Base-by-base conservation (phyloP, 805 yeast species). In the Torulaspora microellipsoides region DNA sequence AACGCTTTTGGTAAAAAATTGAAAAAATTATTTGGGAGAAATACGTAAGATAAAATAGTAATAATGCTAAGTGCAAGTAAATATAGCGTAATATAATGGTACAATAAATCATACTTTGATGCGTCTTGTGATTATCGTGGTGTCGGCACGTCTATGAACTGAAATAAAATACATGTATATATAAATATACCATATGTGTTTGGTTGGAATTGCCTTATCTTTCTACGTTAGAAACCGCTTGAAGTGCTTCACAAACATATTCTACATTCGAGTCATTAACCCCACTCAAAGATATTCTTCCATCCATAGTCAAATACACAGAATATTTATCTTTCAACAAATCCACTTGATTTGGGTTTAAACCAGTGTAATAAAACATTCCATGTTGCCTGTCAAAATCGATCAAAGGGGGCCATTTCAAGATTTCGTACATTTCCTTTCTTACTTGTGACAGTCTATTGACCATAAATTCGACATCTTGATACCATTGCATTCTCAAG, bases 351-450 rank as follows among this genome's bases (percentile, higher is more conserved):
- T 76, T 79, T 35, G 78, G 71, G 27, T 67, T 62, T 49, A 91
- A 75, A 7, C 96, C 96, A 29, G 97, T 90, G 72, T 77, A 91
- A 58, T 91, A 86, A 69, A 91, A 91, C 98, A 91, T 91, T 56
- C 99, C 99, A 64, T 91, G 84, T 68, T 91, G 98, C 28, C 50
- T 53, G 13, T 50, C 43, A 6, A 37, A 45, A 60, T 81, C 76
- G 44, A 85, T 71, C 57, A 91, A 75, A 62, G 86, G 95, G 42
- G 83, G 83, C 98, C 98, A 91, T 64, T 79, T 73, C 54, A 83
- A 75, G 49, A 77, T 72, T 42, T 77, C 74, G 65, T 77, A 78
- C 60, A 91, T 73, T 48, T 75, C 66, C 43, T 69, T 59, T 64
- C 97, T 78, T 75, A 89, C 87, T 25, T 72, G 66, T 59, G 78